Percentiles rank a stretch among this genome's conserved stretches.
Conservation (phyloP, 176 grass and related monocot species). For the Saccharum spontaneum region DNA sequence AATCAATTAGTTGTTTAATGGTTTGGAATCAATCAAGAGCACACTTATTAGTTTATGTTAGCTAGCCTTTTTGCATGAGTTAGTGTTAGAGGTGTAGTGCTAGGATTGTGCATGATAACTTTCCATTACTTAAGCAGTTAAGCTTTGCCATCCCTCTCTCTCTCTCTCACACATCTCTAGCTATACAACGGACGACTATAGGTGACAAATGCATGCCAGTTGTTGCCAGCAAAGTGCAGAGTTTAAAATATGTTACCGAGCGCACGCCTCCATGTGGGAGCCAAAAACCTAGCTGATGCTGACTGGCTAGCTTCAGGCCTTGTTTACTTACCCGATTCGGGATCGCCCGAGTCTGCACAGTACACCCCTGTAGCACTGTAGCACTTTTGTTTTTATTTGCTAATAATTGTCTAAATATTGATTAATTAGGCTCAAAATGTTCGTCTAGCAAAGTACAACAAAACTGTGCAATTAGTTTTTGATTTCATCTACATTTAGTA, state of each 20-base stretch:
- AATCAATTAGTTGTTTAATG: slow-evolving; percentile 24
- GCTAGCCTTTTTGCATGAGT: not conserved
- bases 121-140: not conserved
- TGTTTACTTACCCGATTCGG: too few species aligned
- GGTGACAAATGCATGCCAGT: not conserved
- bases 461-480: too few species aligned
- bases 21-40: slow-evolving; percentile 38
- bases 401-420: too few species aligned
- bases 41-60: not conserved
- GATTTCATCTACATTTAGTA: too few species aligned
- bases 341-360: too few species aligned
- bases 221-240: slow-evolving; percentile 6
- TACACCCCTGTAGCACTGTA: too few species aligned
- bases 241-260: slow-evolving; percentile 21
- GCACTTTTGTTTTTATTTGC: too few species aligned
- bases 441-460: too few species aligned
- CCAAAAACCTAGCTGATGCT: slow-evolving; percentile 32
- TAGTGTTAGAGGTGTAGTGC: slow-evolving; percentile 22
- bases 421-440: too few species aligned
- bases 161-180: not conserved
- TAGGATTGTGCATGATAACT: slow-evolving; percentile 28
- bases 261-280: slow-evolving; percentile 52
- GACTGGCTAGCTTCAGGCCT: slow-evolving; percentile 10
- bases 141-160: not conserved
- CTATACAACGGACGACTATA: not conserved